phyloP scores from a whole-genome alignment of 768 basidiomycete species.

The Kwoniella heveanensis region DNA sequence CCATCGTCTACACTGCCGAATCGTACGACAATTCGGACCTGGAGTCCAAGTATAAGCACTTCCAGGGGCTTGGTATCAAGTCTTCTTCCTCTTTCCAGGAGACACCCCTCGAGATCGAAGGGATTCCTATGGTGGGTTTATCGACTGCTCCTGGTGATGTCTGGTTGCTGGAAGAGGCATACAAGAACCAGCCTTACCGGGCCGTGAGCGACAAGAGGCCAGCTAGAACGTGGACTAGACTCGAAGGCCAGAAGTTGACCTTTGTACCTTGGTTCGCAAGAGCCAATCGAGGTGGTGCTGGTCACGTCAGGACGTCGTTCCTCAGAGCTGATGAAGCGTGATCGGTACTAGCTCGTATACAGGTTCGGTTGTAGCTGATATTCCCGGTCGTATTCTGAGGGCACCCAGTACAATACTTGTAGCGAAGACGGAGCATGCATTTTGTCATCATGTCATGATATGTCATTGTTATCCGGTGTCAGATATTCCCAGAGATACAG shows the following conservation, averaged over 20 bases:
- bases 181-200: constrained; percentile 7
- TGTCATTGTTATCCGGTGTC: too few relatives aligned
- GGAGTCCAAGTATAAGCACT: constrained; percentile 32
- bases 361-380: not conserved
- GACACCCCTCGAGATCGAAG: constrained; percentile 19
- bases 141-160: not conserved
- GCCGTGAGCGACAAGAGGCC: constrained; percentile 3
- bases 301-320: constrained; percentile 32
- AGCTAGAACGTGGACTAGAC: constrained; percentile 28
- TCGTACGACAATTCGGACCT: constrained; percentile 31
- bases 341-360: not conserved
- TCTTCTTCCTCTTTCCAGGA: constrained; percentile 24
- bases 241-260: constrained; percentile 21
- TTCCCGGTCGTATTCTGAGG: too few relatives aligned
- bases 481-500: too few relatives aligned
- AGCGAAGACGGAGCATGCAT: too few relatives aligned
- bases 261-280: constrained; percentile 42
- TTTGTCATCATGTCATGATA: too few relatives aligned
- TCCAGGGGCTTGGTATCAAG: constrained; percentile 32
- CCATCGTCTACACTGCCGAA: constrained; percentile 42
- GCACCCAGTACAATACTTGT: too few relatives aligned
- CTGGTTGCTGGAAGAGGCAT: constrained; percentile 1
- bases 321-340: constrained; percentile 24
- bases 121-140: constrained; percentile 24
- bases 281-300: constrained; percentile 36